A percentile compares a stretch with the other conserved stretches of the same genome.
Conservation (phyloP, 2,329 filamentous ascomycete genomes). For the Alternaria incomplexa region DNA sequence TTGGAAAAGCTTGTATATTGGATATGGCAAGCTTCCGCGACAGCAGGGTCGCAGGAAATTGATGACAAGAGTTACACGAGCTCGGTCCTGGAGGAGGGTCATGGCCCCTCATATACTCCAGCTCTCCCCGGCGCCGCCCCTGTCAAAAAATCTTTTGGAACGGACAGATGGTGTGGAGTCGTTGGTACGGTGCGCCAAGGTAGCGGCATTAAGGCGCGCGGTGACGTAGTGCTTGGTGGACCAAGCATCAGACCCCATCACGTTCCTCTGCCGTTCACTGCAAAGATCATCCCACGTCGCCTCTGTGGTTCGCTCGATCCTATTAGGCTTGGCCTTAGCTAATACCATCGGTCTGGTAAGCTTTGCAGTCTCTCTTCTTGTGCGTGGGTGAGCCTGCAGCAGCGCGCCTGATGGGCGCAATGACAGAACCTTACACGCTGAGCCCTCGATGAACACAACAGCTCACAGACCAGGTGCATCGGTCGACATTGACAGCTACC, state of each 20-base stretch:
- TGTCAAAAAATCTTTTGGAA: constrained; percentile 8
- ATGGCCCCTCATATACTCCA: constrained; percentile 7
- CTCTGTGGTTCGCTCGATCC: constrained; percentile 12
- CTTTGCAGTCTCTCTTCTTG: not conserved
- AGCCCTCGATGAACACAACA: not conserved
- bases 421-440: not conserved
- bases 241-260: constrained; percentile 2
- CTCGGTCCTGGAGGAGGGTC: not conserved
- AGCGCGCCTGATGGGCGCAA: not conserved
- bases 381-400: not conserved
- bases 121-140: not conserved
- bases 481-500: not conserved
- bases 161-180: constrained; percentile 11
- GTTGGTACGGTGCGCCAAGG: constrained; percentile 7
- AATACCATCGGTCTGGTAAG: not conserved
- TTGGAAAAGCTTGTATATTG: constrained; percentile 35
- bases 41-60: not conserved
- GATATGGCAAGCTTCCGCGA: constrained; percentile 5
- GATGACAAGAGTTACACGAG: not conserved
- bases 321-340: not conserved
- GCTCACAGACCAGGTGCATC: not conserved
- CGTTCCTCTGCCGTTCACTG: constrained; percentile 6
- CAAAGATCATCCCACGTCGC: constrained; percentile 17
- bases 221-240: constrained; percentile 20
- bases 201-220: constrained; percentile 11